Conservation (phyloP, 2,329 filamentous ascomycete species). For the Pleomassaria siparia region DNA sequence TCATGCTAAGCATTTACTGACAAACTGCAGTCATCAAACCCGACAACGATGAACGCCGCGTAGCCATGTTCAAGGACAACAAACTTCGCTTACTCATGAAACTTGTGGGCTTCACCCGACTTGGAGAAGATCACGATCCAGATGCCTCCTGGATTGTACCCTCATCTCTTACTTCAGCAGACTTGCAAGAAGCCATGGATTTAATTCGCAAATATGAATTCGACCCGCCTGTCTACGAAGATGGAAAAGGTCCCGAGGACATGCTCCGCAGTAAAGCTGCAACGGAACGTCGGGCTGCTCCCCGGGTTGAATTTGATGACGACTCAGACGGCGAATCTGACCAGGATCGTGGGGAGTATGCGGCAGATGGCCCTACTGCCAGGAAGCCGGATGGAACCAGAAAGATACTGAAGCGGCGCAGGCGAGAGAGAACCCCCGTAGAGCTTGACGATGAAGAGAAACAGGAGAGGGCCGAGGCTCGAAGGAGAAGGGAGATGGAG, state of each 20-base stretch:
- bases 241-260: slow-evolving; percentile 72
- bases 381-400: slow-evolving; percentile 54
- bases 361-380: slow-evolving; percentile 66
- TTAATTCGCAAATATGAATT: slow-evolving; percentile 78
- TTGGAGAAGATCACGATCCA: slow-evolving; percentile 68
- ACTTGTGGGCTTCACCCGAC: slow-evolving; percentile 68
- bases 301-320: slow-evolving; percentile 67
- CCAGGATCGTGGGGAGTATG: slow-evolving; percentile 63
- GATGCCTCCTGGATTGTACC: slow-evolving; percentile 81
- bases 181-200: slow-evolving; percentile 69
- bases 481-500: slow-evolving; percentile 70
- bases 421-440: slow-evolving; percentile 54
- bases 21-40: slow-evolving; percentile 47
- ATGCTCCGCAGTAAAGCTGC: slow-evolving; percentile 73
- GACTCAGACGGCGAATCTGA: slow-evolving; percentile 63
- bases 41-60: slow-evolving; percentile 66
- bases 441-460: slow-evolving; percentile 65
- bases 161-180: slow-evolving; percentile 61
- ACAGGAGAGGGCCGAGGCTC: slow-evolving; percentile 61
- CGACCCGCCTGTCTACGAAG: slow-evolving; percentile 74
- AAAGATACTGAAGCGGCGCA: slow-evolving; percentile 59
- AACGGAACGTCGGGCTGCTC: slow-evolving; percentile 41
- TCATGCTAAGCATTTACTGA: slow-evolving; percentile 29
- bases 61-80: slow-evolving; percentile 84
- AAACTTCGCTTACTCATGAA: slow-evolving; percentile 83